These are phyloP conservation scores for Ceratocystiopsis brevicomis DNA, from an alignment of 2,329 filamentous ascomycete genomes.

Conservation along the genomic window DNA sequence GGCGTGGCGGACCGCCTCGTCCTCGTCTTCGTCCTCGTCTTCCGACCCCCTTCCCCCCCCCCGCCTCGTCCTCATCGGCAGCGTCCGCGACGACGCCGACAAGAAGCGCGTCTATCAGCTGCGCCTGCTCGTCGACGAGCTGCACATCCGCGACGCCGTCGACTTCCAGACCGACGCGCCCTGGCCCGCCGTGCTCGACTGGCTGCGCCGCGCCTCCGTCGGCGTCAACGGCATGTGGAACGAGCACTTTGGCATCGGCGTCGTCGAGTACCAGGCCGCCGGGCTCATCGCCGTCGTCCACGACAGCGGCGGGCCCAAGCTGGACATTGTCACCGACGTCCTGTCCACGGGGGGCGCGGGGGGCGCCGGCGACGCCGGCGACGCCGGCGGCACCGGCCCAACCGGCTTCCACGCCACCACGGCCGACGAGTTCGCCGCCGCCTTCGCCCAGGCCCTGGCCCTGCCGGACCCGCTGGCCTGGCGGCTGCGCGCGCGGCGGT, in stretches of 20 bases:
- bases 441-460: slow-evolving; percentile 58
- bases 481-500: slow-evolving; percentile 55
- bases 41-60: slow-evolving; percentile 20
- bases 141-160: slow-evolving; percentile 66
- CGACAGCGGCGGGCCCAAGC: slow-evolving; percentile 76
- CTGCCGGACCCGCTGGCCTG: slow-evolving; percentile 57
- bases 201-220: slow-evolving; percentile 57
- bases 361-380: slow-evolving; percentile 61
- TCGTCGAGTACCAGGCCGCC: slow-evolving; percentile 94
- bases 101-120: slow-evolving; percentile 75
- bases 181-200: slow-evolving; percentile 71
- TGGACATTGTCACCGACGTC: slow-evolving; percentile 74
- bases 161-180: slow-evolving; percentile 79
- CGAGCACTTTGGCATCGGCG: slow-evolving; percentile 95
- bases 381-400: slow-evolving; percentile 60
- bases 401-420: slow-evolving; percentile 85
- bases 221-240: slow-evolving; percentile 99
- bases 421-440: slow-evolving; percentile 51
- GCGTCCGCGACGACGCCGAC: slow-evolving; percentile 70
- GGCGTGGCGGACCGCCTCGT: slow-evolving; percentile 43
- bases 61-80: slow-evolving; percentile 70
- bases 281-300: slow-evolving; percentile 88
- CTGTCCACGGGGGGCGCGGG: too few relatives aligned
- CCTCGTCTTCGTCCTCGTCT: too few relatives aligned
- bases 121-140: slow-evolving; percentile 67